Conservation (phyloP, 345 rosid species). For the Lumnitzera littorea region DNA sequence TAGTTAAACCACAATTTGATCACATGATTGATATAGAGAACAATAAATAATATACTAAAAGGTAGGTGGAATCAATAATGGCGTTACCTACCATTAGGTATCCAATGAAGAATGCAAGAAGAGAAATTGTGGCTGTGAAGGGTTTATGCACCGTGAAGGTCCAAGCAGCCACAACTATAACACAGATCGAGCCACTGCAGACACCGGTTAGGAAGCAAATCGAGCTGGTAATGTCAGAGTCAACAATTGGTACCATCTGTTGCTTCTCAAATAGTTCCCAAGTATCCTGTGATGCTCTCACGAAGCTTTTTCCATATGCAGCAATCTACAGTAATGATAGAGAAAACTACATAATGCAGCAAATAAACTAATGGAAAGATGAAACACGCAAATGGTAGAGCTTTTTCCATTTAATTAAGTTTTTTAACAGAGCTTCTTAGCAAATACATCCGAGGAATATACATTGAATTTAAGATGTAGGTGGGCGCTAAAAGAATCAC, state of each 20-base stretch:
- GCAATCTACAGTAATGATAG: slow-evolving; percentile 47
- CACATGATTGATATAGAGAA: background rate
- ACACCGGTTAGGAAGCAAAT: slow-evolving; percentile 91
- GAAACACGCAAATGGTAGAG: too few species aligned
- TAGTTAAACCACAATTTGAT: slow-evolving; percentile 4
- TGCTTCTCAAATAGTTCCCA: slow-evolving; percentile 65
- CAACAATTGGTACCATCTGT: slow-evolving; percentile 57
- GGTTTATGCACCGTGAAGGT: slow-evolving; percentile 48
- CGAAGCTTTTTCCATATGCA: slow-evolving; percentile 90
- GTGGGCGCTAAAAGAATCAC: slow-evolving; percentile 19
- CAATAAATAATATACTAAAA: background rate
- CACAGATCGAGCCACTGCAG: slow-evolving; percentile 91
- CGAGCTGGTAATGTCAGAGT: slow-evolving; percentile 81
- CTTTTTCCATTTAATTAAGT: too few species aligned
- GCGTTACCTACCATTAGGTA: slow-evolving; percentile 74
- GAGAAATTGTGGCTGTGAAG: slow-evolving; percentile 73
- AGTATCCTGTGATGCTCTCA: slow-evolving; percentile 83
- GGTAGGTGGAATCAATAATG: background rate
- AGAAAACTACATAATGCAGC: background rate
- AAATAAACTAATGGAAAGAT: background rate
- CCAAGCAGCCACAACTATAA: slow-evolving; percentile 83
- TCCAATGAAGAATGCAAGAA: slow-evolving; percentile 70
- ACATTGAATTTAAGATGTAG: background rate
- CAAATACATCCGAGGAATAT: too few species aligned
- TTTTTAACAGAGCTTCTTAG: too few species aligned